These are phyloP conservation scores for Lactarius pseudohatsudake DNA, from an alignment of 768 basidiomycete genomes.

Conservation along the genomic window DNA sequence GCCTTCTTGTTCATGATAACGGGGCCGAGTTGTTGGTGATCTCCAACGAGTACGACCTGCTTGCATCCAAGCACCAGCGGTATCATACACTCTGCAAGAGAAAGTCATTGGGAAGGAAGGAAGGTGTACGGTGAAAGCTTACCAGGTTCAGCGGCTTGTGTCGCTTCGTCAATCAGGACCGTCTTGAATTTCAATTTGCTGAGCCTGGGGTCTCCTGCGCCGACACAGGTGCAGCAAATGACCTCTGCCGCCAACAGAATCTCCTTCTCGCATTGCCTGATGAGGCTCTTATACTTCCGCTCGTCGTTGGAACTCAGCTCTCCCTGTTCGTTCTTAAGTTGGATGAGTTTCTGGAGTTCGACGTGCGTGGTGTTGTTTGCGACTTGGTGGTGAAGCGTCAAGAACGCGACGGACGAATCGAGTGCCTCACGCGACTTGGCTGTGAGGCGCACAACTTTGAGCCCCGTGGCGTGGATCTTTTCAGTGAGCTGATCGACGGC, in stretches of 20 bases:
- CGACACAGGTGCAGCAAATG: constrained; percentile 98
- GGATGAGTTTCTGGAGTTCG: constrained; percentile 96
- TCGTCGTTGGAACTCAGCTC: constrained; percentile 97
- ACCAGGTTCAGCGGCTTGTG: constrained; percentile 97
- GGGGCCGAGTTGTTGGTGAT: constrained; percentile 95
- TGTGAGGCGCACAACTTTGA: constrained; percentile 96
- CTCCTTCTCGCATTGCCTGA: constrained; percentile 96
- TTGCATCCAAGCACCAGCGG: constrained; percentile 97
- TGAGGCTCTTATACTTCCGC: constrained; percentile 95
- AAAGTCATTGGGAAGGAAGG: constrained; percentile 20
- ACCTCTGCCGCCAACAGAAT: constrained; percentile 94
- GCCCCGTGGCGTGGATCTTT: constrained; percentile 98
- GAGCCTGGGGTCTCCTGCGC: constrained; percentile 93
- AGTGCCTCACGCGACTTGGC: constrained; percentile 98
- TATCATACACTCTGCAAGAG: constrained; percentile 90
- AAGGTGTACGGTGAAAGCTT: constrained; percentile 29
- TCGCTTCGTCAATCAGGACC: constrained; percentile 97
- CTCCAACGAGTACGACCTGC: constrained; percentile 96
- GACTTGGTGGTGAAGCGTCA: constrained; percentile 96
- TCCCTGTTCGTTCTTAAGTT: constrained; percentile 96
- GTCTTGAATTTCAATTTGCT: constrained; percentile 98
- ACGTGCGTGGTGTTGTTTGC: constrained; percentile 95
- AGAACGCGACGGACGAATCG: constrained; percentile 90
- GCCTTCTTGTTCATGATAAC: constrained; percentile 99
- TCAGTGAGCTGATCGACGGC: constrained; percentile 99